Evolutionary conservation across 1,284 basidiomycete genomes (phyloP), one percentile per base, ranked within the genome.

Genomic region (Gymnopus androsaceus): DNA sequence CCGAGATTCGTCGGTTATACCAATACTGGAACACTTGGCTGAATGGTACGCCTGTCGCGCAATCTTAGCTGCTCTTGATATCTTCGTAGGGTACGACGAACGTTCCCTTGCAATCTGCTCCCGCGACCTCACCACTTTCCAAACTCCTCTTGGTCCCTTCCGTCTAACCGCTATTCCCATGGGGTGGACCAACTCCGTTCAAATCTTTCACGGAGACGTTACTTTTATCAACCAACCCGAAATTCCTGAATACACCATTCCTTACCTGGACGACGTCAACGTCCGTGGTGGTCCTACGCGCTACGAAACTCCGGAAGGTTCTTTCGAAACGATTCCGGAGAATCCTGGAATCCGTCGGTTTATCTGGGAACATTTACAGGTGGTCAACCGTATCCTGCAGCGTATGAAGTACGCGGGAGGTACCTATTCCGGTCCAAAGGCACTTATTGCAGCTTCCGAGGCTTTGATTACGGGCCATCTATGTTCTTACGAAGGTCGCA

Each of bases 341-440:
- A 69, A 71, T 30, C 27, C 57, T 0, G 61, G 61, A 0, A 66
- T 69, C 1, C 27, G 60, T 0, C 36, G 56, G 0, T 72, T 70
- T 44, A 56, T 71, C 61, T 44, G 51, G 51, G 51, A 69, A 15
- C 67, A 70, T 46, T 44, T 67, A 48, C 0, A 12, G 1, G 42
- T 6, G 19, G 7, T 46, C 2, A 53, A 53, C 7, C 28, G 25
- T 2, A 44, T 53, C 14, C 41, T 53, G 14, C 25, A 25, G 9
- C 12, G 33, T 17, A 56, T 71, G 5, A 47, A 59, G 7, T 60
- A 67, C 41, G 47, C 57, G 0, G 63, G 66, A 0, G 63, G 63
- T 0, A 71, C 68, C 0, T 65, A 72, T 1, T 69, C 66, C 0
- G 65, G 62, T 1, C 59, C 54, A 14, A 72, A 72, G 37, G 52